Conservation (phyloP, 225 moss, liverwort and hornwort species). For the Marchantia paleacea region DNA sequence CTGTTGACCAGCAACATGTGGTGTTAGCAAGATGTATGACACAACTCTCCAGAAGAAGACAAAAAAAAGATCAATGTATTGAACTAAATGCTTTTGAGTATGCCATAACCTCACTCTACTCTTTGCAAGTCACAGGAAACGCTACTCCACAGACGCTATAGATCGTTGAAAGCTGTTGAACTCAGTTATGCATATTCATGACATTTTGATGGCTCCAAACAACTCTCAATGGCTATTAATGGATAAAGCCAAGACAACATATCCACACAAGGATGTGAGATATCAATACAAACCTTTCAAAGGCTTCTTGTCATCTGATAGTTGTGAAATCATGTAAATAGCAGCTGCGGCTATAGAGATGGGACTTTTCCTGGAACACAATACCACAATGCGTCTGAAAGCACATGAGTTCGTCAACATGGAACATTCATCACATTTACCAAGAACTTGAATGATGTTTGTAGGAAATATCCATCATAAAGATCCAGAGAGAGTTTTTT, state of each 20-base stretch:
- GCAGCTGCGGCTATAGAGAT: conserved; percentile 87
- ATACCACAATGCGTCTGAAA: not conserved
- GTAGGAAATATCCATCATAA: not conserved
- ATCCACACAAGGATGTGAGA: not conserved
- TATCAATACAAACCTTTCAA: conserved; percentile 58
- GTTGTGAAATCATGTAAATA: conserved; percentile 90
- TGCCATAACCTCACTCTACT: too few relatives aligned
- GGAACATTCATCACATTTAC: not conserved
- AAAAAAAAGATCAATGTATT: too few relatives aligned
- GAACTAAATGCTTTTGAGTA: too few relatives aligned
- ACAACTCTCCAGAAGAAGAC: not conserved
- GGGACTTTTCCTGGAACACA: conserved; percentile 69
- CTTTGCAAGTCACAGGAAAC: too few relatives aligned
- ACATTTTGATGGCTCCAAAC: too few relatives aligned
- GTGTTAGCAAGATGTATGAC: not conserved
- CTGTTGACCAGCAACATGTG: conserved; percentile 28
- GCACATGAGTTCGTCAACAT: not conserved
- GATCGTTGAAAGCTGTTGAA: too few relatives aligned
- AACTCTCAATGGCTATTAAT: too few relatives aligned
- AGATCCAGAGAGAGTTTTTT: not conserved
- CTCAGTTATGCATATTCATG: too few relatives aligned
- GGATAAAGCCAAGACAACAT: too few relatives aligned
- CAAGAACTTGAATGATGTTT: too few relatives aligned
- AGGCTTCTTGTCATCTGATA: conserved; percentile 72
- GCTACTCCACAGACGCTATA: too few relatives aligned